Evolutionary conservation across 768 basidiomycete species (phyloP).

Genomic region (Lentinus brumalis): DNA sequence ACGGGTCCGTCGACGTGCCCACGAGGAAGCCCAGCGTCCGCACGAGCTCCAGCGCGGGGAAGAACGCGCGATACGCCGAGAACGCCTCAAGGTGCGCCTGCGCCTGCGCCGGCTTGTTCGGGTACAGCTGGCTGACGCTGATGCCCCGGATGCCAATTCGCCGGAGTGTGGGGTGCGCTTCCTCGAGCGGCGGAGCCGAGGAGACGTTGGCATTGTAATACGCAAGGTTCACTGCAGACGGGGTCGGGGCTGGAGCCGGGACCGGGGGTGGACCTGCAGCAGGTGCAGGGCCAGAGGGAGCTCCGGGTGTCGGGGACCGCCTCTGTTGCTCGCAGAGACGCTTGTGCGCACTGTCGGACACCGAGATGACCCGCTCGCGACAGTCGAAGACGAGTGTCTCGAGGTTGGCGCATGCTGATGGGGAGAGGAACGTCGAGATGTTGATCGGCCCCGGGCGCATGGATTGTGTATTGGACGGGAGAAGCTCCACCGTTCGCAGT

Average conservation of each 20-base stretch:
- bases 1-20: constrained; percentile 44
- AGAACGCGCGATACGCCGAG: constrained; percentile 36
- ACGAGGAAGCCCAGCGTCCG: constrained; percentile 51
- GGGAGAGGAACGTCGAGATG: constrained; percentile 45
- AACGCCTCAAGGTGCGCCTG: constrained; percentile 47
- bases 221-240: constrained; percentile 2
- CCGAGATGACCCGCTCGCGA: constrained; percentile 18
- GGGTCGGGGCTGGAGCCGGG: constrained; percentile 4
- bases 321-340: constrained; percentile 4
- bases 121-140: constrained; percentile 44
- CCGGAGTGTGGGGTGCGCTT: constrained; percentile 38
- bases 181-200: constrained; percentile 13
- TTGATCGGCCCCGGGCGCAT: constrained; percentile 36
- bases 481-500: constrained; percentile 44
- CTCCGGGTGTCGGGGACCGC: constrained; percentile 2
- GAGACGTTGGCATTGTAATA: background rate
- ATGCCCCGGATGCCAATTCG: constrained; percentile 50
- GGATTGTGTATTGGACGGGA: constrained; percentile 26
- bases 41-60: constrained; percentile 48
- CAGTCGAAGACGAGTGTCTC: constrained; percentile 42
- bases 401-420: constrained; percentile 47
- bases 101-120: constrained; percentile 39
- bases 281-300: no score
- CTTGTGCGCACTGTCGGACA: constrained; percentile 7
- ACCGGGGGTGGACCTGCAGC: background rate